phyloP scores from a whole-genome alignment of 1,139 yeast genomes.

The Saccharomyces hybrid region DNA sequence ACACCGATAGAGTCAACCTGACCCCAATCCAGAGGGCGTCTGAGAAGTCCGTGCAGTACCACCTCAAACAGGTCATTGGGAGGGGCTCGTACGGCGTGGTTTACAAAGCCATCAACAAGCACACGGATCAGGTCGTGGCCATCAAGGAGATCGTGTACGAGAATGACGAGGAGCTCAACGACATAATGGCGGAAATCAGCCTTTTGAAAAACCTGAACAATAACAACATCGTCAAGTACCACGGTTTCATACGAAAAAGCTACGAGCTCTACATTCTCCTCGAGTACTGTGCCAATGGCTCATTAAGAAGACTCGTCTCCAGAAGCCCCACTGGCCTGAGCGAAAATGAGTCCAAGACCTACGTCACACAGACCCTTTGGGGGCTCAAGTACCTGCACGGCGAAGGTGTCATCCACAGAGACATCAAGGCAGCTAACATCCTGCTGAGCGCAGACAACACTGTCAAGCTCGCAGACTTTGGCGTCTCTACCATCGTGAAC shows the following conservation, averaged over 20 bases:
- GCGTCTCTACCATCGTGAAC: constrained; percentile 88
- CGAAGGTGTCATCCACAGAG: constrained; percentile 89
- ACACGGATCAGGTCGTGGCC: constrained; percentile 67
- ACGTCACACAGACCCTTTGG: constrained; percentile 60
- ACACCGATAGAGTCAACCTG: neutral
- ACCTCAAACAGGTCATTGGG: constrained; percentile 57
- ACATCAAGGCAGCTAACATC: constrained; percentile 90
- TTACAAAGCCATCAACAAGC: constrained; percentile 55
- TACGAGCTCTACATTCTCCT: constrained; percentile 64
- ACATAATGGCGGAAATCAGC: constrained; percentile 77
- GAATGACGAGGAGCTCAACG: constrained; percentile 44
- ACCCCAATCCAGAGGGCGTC: neutral
- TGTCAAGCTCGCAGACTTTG: constrained; percentile 86
- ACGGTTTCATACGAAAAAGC: constrained; percentile 72
- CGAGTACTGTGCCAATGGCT: constrained; percentile 82
- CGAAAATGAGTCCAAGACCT: constrained; percentile 52
- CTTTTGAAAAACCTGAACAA: constrained; percentile 75
- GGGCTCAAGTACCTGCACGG: constrained; percentile 78
- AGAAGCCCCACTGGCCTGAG: constrained; percentile 38
- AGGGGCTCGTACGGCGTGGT: constrained; percentile 78
- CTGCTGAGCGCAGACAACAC: constrained; percentile 80
- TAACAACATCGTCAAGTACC: constrained; percentile 80
- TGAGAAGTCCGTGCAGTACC: constrained; percentile 45
- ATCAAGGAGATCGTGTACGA: constrained; percentile 69
- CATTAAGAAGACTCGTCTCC: constrained; percentile 61